Evolutionary conservation across 345 rosid genomes (phyloP).

Genomic region (Populus simonii): DNA sequence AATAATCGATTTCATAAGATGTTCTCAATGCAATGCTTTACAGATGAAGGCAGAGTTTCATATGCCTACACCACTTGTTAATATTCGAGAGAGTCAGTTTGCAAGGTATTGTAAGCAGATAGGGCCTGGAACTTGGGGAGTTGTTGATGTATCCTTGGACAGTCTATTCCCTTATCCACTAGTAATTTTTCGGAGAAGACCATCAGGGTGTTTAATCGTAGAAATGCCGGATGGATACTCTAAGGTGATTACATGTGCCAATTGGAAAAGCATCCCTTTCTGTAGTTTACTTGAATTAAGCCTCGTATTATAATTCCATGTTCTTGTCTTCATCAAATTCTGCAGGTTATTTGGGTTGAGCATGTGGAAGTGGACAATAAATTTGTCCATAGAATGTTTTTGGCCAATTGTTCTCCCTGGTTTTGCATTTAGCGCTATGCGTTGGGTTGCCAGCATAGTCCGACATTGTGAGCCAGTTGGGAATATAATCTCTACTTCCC

Average conservation of each 20-base stretch:
- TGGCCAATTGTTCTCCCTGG: slow-evolving; percentile 34
- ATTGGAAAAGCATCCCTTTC: neutral
- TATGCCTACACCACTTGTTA: slow-evolving; percentile 40
- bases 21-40: neutral
- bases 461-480: slow-evolving; percentile 31
- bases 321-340: neutral
- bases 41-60: slow-evolving; percentile 52
- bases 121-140: slow-evolving; percentile 36
- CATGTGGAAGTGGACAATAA: slow-evolving; percentile 43
- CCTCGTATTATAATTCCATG: neutral
- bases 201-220: slow-evolving; percentile 52
- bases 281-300: neutral
- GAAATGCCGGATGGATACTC: slow-evolving; percentile 27
- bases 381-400: slow-evolving; percentile 28
- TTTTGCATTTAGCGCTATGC: slow-evolving; percentile 42
- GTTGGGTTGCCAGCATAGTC: slow-evolving; percentile 44
- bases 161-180: slow-evolving; percentile 27
- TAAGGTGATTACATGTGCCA: slow-evolving; percentile 20
- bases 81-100: slow-evolving; percentile 34
- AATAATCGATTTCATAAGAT: neutral
- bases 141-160: slow-evolving; percentile 55
- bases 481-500: slow-evolving; percentile 8
- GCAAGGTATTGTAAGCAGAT: slow-evolving; percentile 41
- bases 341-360: slow-evolving; percentile 57
- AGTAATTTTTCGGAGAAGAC: slow-evolving; percentile 34